A percentile compares a stretch with the other conserved stretches of the same genome.
Evolutionary conservation across 148 eudicot species (phyloP).

Genomic region (Persicaria tinctoria): DNA sequence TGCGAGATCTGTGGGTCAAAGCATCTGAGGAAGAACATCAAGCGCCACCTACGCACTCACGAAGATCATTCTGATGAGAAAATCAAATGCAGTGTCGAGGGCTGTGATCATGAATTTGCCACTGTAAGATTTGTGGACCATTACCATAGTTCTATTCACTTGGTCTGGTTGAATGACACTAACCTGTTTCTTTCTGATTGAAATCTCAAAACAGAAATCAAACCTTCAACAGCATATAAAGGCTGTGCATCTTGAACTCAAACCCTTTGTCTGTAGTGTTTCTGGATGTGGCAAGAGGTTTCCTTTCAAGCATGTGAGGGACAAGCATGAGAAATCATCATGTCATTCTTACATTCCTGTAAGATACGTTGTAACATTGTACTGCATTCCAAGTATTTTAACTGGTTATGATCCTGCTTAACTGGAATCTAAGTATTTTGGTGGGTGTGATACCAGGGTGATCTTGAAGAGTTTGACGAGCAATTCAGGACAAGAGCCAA

Average conservation of each 20-base stretch:
- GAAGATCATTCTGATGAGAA: slow-evolving; percentile 22
- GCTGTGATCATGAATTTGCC: slow-evolving; percentile 61
- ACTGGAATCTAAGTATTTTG: background rate
- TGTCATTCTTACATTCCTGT: slow-evolving; percentile 58
- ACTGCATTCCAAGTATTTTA: background rate
- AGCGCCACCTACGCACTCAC: slow-evolving; percentile 70
- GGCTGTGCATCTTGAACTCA: slow-evolving; percentile 58
- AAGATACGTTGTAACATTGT: slow-evolving; percentile 9
- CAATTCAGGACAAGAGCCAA: slow-evolving; percentile 26
- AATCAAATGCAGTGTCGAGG: slow-evolving; percentile 58
- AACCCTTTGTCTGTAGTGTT: slow-evolving; percentile 53
- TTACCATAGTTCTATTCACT: background rate
- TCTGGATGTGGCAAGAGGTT: slow-evolving; percentile 76
- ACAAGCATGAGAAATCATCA: slow-evolving; percentile 72
- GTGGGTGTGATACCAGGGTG: slow-evolving; percentile 21
- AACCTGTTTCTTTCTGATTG: background rate
- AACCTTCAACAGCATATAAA: slow-evolving; percentile 81
- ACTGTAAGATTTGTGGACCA: slow-evolving; percentile 34
- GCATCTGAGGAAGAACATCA: slow-evolving; percentile 79
- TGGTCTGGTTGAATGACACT: background rate
- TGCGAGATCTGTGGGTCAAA: slow-evolving; percentile 79
- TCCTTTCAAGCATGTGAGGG: slow-evolving; percentile 85
- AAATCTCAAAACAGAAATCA: slow-evolving; percentile 44
- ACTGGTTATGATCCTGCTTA: background rate
- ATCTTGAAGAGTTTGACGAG: slow-evolving; percentile 36